phyloP scores from a whole-genome alignment of 2,329 filamentous ascomycete genomes.

The Lachnellula subtilissima region DNA sequence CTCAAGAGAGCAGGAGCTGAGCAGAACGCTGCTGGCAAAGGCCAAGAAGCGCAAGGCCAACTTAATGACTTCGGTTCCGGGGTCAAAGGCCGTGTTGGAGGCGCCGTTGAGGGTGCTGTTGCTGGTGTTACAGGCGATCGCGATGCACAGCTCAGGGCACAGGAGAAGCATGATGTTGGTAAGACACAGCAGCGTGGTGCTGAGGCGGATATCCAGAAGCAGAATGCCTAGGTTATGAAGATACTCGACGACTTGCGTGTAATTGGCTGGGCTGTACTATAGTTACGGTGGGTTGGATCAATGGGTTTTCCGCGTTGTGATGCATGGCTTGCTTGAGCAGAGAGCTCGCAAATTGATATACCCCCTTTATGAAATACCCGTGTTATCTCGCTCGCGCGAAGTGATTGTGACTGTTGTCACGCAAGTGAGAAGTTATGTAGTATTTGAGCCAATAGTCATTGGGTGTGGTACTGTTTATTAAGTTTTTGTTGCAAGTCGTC shows the following conservation, averaged over 20 bases:
- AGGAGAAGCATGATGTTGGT: slow-evolving; percentile 68
- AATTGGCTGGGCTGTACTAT: slow-evolving; percentile 1
- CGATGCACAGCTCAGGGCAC: slow-evolving; percentile 57
- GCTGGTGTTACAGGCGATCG: slow-evolving; percentile 70
- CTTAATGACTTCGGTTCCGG: slow-evolving; percentile 69
- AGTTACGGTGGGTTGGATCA: not conserved
- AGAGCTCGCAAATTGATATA: not conserved
- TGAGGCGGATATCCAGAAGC: slow-evolving; percentile 73
- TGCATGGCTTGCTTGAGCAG: not conserved
- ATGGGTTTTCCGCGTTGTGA: not conserved
- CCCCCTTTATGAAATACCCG: not conserved
- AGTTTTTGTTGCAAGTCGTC: too few species aligned
- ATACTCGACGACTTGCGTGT: not conserved
- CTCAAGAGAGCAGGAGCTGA: slow-evolving; percentile 69
- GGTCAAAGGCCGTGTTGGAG: slow-evolving; percentile 60
- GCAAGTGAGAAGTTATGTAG: too few species aligned
- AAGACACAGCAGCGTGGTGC: slow-evolving; percentile 82
- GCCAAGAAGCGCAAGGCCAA: slow-evolving; percentile 79
- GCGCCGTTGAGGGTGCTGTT: slow-evolving; percentile 65
- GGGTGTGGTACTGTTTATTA: too few species aligned
- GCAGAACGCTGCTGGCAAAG: slow-evolving; percentile 77
- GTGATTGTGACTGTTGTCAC: too few species aligned
- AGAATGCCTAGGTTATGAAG: slow-evolving; percentile 16
- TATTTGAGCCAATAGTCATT: too few species aligned
- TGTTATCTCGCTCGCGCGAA: too few species aligned